Conservation (phyloP, 1,139 yeast species). For the Candida frijolesensis region DNA sequence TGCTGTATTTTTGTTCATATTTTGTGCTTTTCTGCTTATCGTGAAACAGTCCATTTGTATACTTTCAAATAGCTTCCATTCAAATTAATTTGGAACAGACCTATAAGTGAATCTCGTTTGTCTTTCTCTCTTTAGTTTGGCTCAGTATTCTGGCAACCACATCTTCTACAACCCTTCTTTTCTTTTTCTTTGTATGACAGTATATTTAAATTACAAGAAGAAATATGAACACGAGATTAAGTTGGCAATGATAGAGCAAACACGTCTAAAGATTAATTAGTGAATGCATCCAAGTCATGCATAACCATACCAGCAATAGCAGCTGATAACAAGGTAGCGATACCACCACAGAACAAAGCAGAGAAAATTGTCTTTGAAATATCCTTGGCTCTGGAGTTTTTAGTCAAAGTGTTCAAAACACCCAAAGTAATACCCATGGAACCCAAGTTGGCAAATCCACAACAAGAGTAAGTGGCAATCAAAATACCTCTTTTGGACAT, state of each 20-base stretch:
- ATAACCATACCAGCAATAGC: constrained; percentile 71
- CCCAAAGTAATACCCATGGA: constrained; percentile 67
- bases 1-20: too few species aligned
- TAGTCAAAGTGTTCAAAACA: constrained; percentile 61
- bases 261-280: constrained; percentile 1
- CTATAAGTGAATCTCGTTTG: too few species aligned
- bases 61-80: too few species aligned
- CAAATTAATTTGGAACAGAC: too few species aligned
- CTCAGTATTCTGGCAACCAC: too few species aligned
- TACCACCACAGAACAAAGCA: constrained; percentile 56
- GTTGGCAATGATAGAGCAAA: background rate
- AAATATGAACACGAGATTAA: background rate
- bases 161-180: background rate
- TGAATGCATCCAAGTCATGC: constrained; percentile 44
- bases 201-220: background rate
- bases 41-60: too few species aligned
- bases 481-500: constrained; percentile 57
- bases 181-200: background rate
- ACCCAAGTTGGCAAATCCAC: constrained; percentile 69
- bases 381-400: constrained; percentile 50
- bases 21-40: too few species aligned
- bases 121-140: too few species aligned
- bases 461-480: constrained; percentile 64
- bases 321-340: constrained; percentile 61
- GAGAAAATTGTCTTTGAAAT: constrained; percentile 52